Conservation (phyloP, 495 filamentous ascomycete species). For the Penicillium arizonense region DNA sequence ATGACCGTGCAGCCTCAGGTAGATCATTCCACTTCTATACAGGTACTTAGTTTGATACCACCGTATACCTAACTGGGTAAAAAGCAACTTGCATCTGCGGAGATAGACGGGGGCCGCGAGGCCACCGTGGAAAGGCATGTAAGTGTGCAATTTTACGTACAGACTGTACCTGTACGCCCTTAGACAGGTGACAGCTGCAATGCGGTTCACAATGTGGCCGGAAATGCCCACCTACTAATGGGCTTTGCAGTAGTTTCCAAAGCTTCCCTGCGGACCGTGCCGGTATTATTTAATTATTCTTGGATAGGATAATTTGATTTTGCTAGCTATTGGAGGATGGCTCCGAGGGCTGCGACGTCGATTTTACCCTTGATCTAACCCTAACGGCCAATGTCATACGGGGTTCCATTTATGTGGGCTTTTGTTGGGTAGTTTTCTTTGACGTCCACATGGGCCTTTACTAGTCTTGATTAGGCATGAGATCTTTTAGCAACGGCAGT, state of each 20-base stretch:
- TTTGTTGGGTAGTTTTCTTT: too few species aligned
- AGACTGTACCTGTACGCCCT: constrained; percentile 2
- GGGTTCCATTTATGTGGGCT: too few species aligned
- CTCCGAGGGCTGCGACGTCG: not conserved
- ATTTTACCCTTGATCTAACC: not conserved
- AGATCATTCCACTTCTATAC: not conserved
- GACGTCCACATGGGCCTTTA: not conserved
- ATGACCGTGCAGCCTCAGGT: not conserved
- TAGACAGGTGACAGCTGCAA: constrained; percentile 15
- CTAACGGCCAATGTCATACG: not conserved
- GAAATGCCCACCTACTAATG: not conserved
- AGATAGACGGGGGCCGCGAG: not conserved
- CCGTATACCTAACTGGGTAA: constrained; percentile 7
- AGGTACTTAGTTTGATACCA: not conserved
- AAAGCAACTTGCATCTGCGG: constrained; percentile 1
- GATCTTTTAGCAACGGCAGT: not conserved
- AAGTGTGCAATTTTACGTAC: not conserved
- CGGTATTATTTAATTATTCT: not conserved
- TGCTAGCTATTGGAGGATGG: not conserved
- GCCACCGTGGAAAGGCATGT: too few species aligned
- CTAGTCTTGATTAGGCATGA: not conserved
- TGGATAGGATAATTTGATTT: not conserved
- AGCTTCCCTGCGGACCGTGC: constrained; percentile 3
- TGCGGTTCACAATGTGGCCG: constrained; percentile 7
- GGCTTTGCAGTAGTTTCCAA: not conserved